Evolutionary conservation across 2,329 filamentous ascomycete genomes (phyloP).

Genomic region (Aspergillus costaricaensis): DNA sequence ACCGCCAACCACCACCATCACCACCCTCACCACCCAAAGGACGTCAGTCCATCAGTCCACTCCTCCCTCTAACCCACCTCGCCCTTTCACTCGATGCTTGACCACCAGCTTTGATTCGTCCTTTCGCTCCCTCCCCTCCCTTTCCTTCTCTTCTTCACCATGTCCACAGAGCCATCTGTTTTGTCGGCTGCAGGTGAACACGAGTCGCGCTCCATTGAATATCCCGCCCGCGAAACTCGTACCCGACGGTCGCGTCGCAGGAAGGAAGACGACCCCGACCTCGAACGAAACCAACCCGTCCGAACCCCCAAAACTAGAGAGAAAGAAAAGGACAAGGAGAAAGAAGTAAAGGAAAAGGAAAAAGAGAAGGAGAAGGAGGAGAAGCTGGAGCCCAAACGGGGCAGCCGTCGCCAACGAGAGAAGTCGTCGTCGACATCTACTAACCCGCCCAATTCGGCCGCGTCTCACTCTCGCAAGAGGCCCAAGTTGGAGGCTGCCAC

Average conservation of each 20-base stretch:
- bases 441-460: conserved; percentile 15
- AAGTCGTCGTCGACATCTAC: conserved; percentile 33
- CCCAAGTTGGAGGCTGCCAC: conserved; percentile 42
- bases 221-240: conserved; percentile 30
- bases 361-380: conserved; percentile 27
- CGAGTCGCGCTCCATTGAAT: conserved; percentile 23
- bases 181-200: conserved; percentile 32
- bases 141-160: conserved; percentile 21
- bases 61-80: neutral
- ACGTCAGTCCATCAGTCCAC: neutral
- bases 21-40: neutral
- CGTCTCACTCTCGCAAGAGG: conserved; percentile 49
- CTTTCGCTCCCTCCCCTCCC: neutral
- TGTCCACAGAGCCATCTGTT: conserved; percentile 37
- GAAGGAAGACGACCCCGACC: conserved; percentile 40
- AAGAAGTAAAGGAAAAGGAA: conserved; percentile 28
- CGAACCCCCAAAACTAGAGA: conserved; percentile 26
- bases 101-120: neutral
- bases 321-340: conserved; percentile 23
- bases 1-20: conserved; percentile 15
- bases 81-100: conserved; percentile 17
- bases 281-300: conserved; percentile 29
- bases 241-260: conserved; percentile 45
- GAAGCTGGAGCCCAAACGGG: conserved; percentile 28
- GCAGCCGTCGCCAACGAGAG: conserved; percentile 37